These are phyloP conservation scores for Ceratobasidium sp. DNA, from an alignment of 1,284 basidiomycete genomes.

Conservation along the genomic window DNA sequence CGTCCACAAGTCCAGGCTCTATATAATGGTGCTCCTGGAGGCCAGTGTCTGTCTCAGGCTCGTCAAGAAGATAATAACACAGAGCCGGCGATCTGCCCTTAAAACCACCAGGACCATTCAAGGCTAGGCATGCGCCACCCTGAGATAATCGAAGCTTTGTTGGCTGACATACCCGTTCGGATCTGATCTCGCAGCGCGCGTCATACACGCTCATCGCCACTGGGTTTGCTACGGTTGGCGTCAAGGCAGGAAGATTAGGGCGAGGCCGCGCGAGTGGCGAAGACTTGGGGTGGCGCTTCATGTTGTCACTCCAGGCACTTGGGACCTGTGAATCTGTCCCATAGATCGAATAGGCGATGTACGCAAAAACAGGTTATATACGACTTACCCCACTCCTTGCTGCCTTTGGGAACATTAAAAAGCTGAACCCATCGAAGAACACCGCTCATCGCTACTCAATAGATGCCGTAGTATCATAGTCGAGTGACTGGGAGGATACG, in stretches of 20 bases:
- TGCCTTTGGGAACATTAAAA: not conserved
- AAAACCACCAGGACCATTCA: slow-evolving; percentile 12
- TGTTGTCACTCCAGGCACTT: not conserved
- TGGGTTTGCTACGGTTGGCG: slow-evolving; percentile 15
- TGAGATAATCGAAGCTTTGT: slow-evolving; percentile 4
- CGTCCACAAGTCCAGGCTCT: slow-evolving; percentile 10
- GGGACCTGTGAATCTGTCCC: not conserved
- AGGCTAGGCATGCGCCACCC: slow-evolving; percentile 10
- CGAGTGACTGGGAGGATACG: no score
- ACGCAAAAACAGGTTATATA: no score
- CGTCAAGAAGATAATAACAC: not conserved
- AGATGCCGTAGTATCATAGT: no score
- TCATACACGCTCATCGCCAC: slow-evolving; percentile 17
- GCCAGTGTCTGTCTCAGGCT: not conserved
- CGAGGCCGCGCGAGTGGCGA: slow-evolving; percentile 15
- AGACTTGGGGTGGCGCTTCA: slow-evolving; percentile 7
- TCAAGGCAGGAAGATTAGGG: slow-evolving; percentile 20
- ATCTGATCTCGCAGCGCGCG: slow-evolving; percentile 35
- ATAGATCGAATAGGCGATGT: no score
- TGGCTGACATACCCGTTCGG: not conserved
- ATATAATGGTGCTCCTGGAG: slow-evolving; percentile 3
- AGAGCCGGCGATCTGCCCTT: slow-evolving; percentile 20
- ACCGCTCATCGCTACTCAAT: no score
- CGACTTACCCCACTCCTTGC: no score
- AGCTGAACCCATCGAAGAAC: not conserved